A percentile compares a stretch with the other conserved stretches of the same genome.
phyloP scores from a whole-genome alignment of 805 yeast species.

The Saturnispora mendoncae region DNA sequence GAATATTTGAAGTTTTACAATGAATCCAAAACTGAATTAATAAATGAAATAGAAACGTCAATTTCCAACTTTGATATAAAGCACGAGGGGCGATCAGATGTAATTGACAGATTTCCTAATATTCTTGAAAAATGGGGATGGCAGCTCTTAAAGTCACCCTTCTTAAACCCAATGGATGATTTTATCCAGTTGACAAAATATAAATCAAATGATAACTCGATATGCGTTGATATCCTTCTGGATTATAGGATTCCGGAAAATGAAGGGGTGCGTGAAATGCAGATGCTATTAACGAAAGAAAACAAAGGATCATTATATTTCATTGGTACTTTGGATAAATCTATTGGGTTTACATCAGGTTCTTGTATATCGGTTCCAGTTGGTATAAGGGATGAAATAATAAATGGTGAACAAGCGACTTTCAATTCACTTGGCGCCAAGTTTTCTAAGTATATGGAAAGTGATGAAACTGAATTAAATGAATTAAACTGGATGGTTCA shows the following conservation, averaged over 20 bases:
- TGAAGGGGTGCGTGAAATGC: constrained; percentile 9
- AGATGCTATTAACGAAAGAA: constrained; percentile 4
- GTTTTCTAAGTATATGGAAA: constrained; percentile 2
- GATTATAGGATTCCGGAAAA: constrained; percentile 8
- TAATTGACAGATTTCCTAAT: constrained; percentile 2
- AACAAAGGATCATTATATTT: constrained; percentile 3
- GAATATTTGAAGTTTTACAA: constrained; percentile 2
- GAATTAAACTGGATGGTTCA: constrained; percentile 5
- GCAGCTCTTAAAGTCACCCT: constrained; percentile 9
- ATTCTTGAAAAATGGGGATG: constrained; percentile 8
- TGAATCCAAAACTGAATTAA: constrained; percentile 1
- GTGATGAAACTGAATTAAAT: constrained; percentile 1
- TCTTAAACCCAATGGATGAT: constrained; percentile 5
- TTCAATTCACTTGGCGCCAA: neutral
- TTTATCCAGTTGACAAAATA: constrained; percentile 10
- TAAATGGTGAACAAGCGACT: neutral
- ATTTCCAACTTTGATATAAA: neutral
- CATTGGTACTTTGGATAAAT: constrained; percentile 8
- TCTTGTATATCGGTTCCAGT: neutral
- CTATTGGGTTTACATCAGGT: constrained; percentile 8
- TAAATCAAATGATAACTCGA: neutral
- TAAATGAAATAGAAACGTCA: constrained; percentile 1
- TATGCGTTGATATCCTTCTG: constrained; percentile 7
- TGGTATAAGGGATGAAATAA: neutral
- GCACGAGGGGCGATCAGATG: constrained; percentile 1